Conservation (phyloP, 108 stramenopile species). For the Cylindrotheca fusiformis region DNA sequence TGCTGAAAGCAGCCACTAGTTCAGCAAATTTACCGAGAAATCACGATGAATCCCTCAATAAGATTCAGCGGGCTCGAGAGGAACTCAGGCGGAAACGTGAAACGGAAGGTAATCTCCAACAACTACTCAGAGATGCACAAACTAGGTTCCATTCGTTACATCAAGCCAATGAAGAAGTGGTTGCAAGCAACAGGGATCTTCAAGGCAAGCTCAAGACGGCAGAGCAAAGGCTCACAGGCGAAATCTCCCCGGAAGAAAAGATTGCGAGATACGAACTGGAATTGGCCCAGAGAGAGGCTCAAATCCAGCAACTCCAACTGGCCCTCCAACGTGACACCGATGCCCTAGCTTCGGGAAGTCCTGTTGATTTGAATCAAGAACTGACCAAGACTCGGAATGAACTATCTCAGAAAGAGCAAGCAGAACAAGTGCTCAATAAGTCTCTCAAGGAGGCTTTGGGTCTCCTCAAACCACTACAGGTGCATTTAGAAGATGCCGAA, state of each 20-base stretch:
- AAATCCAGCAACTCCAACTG: constrained; percentile 11
- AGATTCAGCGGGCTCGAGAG: constrained; percentile 40
- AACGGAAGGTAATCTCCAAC: constrained; percentile 35
- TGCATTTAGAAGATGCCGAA: constrained; percentile 53
- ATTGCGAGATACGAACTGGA: constrained; percentile 11
- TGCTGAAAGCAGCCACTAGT: constrained; percentile 1
- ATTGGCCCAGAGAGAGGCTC: constrained; percentile 22
- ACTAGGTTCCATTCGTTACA: constrained; percentile 36
- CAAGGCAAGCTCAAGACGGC: constrained; percentile 29
- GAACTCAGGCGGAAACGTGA: constrained; percentile 48
- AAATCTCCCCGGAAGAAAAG: constrained; percentile 10
- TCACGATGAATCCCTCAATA: constrained; percentile 24
- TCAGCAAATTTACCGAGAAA: constrained; percentile 6
- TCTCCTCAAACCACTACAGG: constrained; percentile 47
- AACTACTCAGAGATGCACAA: constrained; percentile 41
- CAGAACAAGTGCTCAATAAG: constrained; percentile 42
- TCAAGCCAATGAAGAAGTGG: constrained; percentile 37
- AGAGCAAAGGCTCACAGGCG: constrained; percentile 15
- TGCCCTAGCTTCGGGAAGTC: neutral
- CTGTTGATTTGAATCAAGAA: constrained; percentile 17
- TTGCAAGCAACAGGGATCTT: constrained; percentile 32
- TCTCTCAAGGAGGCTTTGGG: constrained; percentile 53
- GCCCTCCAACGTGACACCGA: neutral
- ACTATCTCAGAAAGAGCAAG: constrained; percentile 25
- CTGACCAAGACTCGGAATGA: constrained; percentile 20